These are phyloP conservation scores for Metarhizium guizhouense DNA, from an alignment of 2,329 filamentous ascomycete species.

Conservation along the genomic window DNA sequence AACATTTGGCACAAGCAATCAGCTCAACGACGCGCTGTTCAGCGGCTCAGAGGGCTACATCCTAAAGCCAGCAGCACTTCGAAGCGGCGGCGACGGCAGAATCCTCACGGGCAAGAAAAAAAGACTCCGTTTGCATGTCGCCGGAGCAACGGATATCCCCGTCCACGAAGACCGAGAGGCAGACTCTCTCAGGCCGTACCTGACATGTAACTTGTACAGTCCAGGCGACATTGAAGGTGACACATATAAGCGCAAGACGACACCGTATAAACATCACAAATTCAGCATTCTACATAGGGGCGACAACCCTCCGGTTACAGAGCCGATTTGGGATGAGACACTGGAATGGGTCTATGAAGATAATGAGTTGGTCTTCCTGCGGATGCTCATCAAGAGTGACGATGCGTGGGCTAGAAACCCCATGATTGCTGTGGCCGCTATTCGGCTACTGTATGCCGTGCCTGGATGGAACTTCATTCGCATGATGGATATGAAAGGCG, in stretches of 20 bases:
- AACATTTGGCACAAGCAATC: slow-evolving; percentile 55
- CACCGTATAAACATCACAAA: slow-evolving; percentile 50
- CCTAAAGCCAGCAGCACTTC: slow-evolving; percentile 53
- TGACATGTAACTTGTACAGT: slow-evolving; percentile 56
- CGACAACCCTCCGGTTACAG: slow-evolving; percentile 48
- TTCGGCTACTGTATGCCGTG: slow-evolving; percentile 48
- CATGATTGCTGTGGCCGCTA: slow-evolving; percentile 49
- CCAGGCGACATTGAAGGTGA: slow-evolving; percentile 39
- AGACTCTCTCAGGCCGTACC: slow-evolving; percentile 51
- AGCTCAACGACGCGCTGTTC: slow-evolving; percentile 61
- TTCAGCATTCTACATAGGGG: slow-evolving; percentile 45
- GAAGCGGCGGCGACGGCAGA: slow-evolving; percentile 43
- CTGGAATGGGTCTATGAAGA: slow-evolving; percentile 62
- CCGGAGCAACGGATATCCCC: slow-evolving; percentile 53
- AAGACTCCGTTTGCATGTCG: slow-evolving; percentile 48
- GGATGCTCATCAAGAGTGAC: slow-evolving; percentile 59
- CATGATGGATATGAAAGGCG: slow-evolving; percentile 55
- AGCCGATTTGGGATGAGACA: slow-evolving; percentile 57
- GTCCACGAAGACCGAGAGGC: slow-evolving; percentile 39
- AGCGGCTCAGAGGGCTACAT: slow-evolving; percentile 56
- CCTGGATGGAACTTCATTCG: slow-evolving; percentile 55
- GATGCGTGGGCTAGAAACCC: slow-evolving; percentile 54
- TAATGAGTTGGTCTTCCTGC: slow-evolving; percentile 55
- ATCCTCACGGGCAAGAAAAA: slow-evolving; percentile 36
- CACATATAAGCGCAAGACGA: slow-evolving; percentile 53